A percentile compares a stretch with the other conserved stretches of the same genome.
phyloP scores from a whole-genome alignment of 305 asterid genomes.

The Rubia tinctorum region DNA sequence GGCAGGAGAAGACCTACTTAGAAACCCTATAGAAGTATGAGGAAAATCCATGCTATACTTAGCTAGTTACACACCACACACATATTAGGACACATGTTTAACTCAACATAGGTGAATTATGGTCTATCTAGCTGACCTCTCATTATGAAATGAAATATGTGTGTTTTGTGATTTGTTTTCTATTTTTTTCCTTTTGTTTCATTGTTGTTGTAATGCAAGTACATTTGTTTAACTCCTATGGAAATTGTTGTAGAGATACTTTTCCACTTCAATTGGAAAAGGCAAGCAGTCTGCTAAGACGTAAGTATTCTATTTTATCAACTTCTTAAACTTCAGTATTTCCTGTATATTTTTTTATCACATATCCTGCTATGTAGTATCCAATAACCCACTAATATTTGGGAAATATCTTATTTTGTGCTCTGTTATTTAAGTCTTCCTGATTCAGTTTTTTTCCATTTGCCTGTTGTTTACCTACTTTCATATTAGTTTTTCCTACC shows the following conservation, averaged over 20 bases:
- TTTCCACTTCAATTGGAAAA: slow-evolving; percentile 72
- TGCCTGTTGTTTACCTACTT: background rate
- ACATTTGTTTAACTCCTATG: slow-evolving; percentile 15
- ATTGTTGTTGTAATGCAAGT: background rate
- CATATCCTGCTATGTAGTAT: background rate
- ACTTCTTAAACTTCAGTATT: background rate
- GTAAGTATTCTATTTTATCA: slow-evolving; percentile 36
- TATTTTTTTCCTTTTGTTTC: slow-evolving; percentile 1
- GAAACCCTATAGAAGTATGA: no score
- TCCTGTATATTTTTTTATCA: no score
- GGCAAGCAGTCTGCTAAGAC: slow-evolving; percentile 83
- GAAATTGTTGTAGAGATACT: slow-evolving; percentile 51
- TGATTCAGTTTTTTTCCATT: background rate
- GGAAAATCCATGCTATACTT: no score
- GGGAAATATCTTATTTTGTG: background rate
- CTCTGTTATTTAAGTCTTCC: background rate
- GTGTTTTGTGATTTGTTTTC: background rate
- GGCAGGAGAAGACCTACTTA: no score
- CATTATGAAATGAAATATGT: background rate
- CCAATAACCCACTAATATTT: no score
- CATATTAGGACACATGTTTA: no score
- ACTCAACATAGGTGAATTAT: background rate
- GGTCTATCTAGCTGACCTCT: background rate
- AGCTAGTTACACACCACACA: no score
- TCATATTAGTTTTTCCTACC: background rate